Evolutionary conservation across 495 filamentous ascomycete species (phyloP), one percentile per base, ranked within the genome.

Genomic region (Pseudoneurospora amorphoporcata): DNA sequence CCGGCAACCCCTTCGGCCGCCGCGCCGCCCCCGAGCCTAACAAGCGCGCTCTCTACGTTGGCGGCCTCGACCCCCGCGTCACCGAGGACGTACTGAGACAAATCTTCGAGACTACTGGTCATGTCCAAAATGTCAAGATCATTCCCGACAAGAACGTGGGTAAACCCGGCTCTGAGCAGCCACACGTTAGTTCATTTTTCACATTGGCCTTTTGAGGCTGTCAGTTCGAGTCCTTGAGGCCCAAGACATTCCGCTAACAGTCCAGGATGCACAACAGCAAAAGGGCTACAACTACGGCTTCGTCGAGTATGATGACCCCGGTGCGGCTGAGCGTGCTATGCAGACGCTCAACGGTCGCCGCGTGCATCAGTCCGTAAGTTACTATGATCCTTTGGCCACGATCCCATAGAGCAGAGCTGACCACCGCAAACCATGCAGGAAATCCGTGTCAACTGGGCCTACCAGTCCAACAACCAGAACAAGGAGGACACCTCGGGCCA

Each of bases 231-330:
- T 65, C 53, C 53, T 35, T 65, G 53, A 65, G 29, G 53, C 32
- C 53, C 53, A 65, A 65, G 53, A 65, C 29, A 65, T 65, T 65
- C 53, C 12, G 53, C 53, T 65, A 65, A 65, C 53, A 65, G 7
- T 35, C 29, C 53, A 65, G 53, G 53, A 65, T 65, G 29, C 29
- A 65, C 29, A 65, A 65, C 53, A 97, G 88, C 91, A 88, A 77
- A 98, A 98, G 86, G 95, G 95, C 43, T 95, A 92, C 86, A 99
- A 99, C 86, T 99, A 99, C 84, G 95, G 95, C 61, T 99, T 99
- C 81, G 93, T 99, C 65, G 95, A 99, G 82, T 99, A 96, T 81
- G 95, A 99, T 81, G 96, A 99, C 81, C 96, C 95, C 41, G 95
- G 91, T 81, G 92, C 94, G 42, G 95, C 95, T 73, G 96, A 98